Percentiles rank a stretch among this genome's conserved stretches.
These are phyloP conservation scores for Collariella sp. DNA, from an alignment of 495 filamentous ascomycete genomes.

Conservation along the genomic window DNA sequence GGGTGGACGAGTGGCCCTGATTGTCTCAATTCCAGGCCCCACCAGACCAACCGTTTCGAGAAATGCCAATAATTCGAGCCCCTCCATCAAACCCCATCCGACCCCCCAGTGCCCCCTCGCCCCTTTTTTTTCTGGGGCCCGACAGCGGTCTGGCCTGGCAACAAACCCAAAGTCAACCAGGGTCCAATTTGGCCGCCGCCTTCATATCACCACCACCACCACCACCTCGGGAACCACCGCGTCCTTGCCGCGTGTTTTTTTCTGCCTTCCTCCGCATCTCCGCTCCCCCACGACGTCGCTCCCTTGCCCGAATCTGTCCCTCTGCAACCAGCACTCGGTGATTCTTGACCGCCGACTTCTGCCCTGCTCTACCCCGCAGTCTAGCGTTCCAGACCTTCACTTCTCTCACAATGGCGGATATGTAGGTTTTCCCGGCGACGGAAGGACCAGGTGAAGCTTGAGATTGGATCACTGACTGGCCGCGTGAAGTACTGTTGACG, in stretches of 20 bases:
- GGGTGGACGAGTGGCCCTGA: neutral
- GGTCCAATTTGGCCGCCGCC: slow-evolving; percentile 6
- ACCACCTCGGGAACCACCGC: neutral
- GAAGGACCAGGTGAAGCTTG: neutral
- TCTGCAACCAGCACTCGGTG: neutral
- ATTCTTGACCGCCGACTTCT: neutral
- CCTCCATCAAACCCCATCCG: slow-evolving; percentile 9
- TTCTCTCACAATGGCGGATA: slow-evolving; percentile 28
- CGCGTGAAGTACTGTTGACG: slow-evolving; percentile 69
- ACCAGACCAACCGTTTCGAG: slow-evolving; percentile 8
- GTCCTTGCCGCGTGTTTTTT: neutral
- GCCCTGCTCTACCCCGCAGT: neutral
- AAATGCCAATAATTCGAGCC: slow-evolving; percentile 14
- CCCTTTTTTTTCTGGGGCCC: slow-evolving; percentile 15
- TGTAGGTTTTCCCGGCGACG: slow-evolving; percentile 18
- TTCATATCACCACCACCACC: slow-evolving; percentile 1
- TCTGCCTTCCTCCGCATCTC: neutral
- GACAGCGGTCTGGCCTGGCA: slow-evolving; percentile 13
- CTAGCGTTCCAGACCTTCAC: neutral
- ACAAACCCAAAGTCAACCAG: slow-evolving; percentile 2
- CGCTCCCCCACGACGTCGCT: neutral
- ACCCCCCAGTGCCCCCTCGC: too few relatives aligned
- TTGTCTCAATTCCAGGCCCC: slow-evolving; percentile 1
- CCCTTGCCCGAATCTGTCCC: neutral
- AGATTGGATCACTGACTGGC: neutral